Base-by-base conservation (phyloP, 495 filamentous ascomycete genomes). In the Emericellopsis terricola region DNA sequence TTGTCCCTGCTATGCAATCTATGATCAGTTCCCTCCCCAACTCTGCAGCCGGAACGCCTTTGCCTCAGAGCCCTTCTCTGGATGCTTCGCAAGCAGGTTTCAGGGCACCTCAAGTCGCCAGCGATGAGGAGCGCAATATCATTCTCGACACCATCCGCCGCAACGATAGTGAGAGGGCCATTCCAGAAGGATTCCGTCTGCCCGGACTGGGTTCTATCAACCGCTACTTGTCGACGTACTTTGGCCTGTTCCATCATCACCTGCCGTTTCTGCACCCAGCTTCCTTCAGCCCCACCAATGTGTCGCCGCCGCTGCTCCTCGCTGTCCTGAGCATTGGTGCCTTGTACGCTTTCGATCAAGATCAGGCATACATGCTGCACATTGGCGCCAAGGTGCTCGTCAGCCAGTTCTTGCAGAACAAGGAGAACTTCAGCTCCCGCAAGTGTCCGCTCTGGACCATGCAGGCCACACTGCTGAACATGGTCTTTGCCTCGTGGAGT, bases 401-500 rank as follows among this genome's bases (percentile, higher is more conserved):
- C 47, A 93, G 83, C 55, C 85, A 94, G 52, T 96, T 94, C 55
- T 53, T 97, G 42, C 86, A 93, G 56, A 87, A 92, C 59, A 91
- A 93, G 59, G 86, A 94, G 50, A 94, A 91, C 56, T 94, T 94
- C 56, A 91, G 84, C 65, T 96, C 89, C n/a, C 71, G 85, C 35
- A 96, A 94, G 52, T 97, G 89, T 48, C 89, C 89, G 5, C 59
- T 97, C 19, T 96, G 87, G 85, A 82, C 84, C 24, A 96, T 96
- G 80, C 89, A 96, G 51, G 81, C 81, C 51, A 84, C 83, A 10
- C 62, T 97, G 33, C 63, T 97, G 30, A 97, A 97, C 64, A 96
- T 94, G 89, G 79, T 92, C 43, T 96, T 97, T 53, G 89, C 92
- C 24, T 94, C 87, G 65, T 97, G 89, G 89, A 96, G 91, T 50